Percentiles rank a stretch among this genome's conserved stretches.
phyloP scores from a whole-genome alignment of 108 stramenopile species.

The Conticribra guillardii region DNA sequence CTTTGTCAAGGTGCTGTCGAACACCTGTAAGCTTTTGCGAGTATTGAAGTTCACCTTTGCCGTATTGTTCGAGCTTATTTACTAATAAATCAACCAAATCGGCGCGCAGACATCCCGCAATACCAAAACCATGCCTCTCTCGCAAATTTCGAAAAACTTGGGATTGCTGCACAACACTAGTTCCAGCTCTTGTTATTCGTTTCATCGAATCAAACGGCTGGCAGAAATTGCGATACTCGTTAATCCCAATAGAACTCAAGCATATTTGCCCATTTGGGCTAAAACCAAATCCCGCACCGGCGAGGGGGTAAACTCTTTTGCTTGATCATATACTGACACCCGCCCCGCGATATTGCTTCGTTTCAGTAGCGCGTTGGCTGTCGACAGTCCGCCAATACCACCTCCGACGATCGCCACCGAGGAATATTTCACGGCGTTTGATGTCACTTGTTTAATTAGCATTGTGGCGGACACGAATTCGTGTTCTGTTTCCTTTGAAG shows the following conservation, averaged over 20 bases:
- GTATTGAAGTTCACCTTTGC: conserved; percentile 7
- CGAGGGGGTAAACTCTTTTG: conserved; percentile 20
- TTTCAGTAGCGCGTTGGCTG: conserved; percentile 24
- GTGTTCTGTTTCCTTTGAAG: no score
- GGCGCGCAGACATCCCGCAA: conserved; percentile 27
- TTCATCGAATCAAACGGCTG: conserved; percentile 24
- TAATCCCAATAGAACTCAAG: conserved; percentile 33
- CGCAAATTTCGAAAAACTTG: conserved; percentile 7
- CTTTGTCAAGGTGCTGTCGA: conserved; percentile 8
- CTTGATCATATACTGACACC: conserved; percentile 26
- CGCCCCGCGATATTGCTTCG: background rate
- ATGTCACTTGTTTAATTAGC: conserved; percentile 15
- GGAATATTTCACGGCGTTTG: conserved; percentile 8
- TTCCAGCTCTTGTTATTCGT: conserved; percentile 12
- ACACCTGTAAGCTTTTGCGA: conserved; percentile 18
- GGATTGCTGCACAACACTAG: conserved; percentile 1
- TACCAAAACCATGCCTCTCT: conserved; percentile 24
- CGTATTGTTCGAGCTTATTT: background rate
- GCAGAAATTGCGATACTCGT: conserved; percentile 8
- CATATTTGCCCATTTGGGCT: conserved; percentile 43
- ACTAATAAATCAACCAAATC: conserved; percentile 26
- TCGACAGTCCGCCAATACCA: conserved; percentile 29
- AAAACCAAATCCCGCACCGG: conserved; percentile 36
- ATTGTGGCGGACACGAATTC: conserved; percentile 7
- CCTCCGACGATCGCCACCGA: conserved; percentile 33